Conservation (phyloP, 108 stramenopile species). For the Cyclostephanos invisitatus region DNA sequence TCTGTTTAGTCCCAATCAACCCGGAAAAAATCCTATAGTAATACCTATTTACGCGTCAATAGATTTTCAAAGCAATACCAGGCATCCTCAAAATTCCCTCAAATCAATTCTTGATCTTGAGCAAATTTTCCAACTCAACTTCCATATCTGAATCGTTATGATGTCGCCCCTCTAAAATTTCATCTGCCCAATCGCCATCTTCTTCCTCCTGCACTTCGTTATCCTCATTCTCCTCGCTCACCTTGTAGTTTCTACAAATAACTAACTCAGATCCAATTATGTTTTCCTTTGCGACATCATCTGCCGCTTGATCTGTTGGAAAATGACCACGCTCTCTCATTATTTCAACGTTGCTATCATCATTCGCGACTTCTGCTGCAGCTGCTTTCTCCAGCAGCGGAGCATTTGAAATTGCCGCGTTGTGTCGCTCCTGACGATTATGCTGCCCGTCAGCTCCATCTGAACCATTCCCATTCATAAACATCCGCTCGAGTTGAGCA, state of each 20-base stretch:
- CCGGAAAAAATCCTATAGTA: too few relatives aligned
- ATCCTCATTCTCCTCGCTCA: slow-evolving; percentile 3
- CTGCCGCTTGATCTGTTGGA: background rate
- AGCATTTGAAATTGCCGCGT: background rate
- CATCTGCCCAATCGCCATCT: slow-evolving; percentile 16
- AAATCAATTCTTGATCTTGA: slow-evolving; percentile 25
- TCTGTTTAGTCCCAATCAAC: too few relatives aligned
- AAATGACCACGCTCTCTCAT: background rate
- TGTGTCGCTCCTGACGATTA: background rate
- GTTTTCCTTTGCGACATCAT: background rate
- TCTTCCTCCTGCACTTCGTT: slow-evolving; percentile 17
- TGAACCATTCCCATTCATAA: slow-evolving; percentile 8
- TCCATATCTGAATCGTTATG: slow-evolving; percentile 46
- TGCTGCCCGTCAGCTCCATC: background rate
- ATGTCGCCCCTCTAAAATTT: slow-evolving; percentile 33
- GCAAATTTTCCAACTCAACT: slow-evolving; percentile 31
- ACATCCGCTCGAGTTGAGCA: slow-evolving; percentile 24
- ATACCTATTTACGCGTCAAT: too few relatives aligned
- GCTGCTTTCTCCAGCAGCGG: background rate
- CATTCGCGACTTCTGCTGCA: background rate
- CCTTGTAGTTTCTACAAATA: background rate
- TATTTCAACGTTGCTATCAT: background rate
- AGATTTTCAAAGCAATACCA: background rate
- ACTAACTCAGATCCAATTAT: slow-evolving; percentile 6
- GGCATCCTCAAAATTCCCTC: background rate